phyloP scores from a whole-genome alignment of 2,329 filamentous ascomycete species.

The Monosporascus sp. region DNA sequence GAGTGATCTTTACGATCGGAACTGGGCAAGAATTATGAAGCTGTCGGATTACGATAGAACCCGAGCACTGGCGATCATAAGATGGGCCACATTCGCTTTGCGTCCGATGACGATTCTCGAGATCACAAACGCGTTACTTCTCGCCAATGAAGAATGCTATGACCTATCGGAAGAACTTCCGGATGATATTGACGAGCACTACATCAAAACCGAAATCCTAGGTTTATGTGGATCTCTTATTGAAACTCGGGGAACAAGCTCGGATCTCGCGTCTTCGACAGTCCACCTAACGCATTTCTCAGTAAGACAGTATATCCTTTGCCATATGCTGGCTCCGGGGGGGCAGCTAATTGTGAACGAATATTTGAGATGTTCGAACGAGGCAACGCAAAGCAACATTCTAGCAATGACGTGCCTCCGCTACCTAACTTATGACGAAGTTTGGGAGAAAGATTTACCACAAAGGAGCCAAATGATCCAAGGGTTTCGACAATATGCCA shows the following conservation, averaged over 20 bases:
- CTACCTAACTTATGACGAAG: no score
- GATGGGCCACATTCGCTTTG: slow-evolving; percentile 21
- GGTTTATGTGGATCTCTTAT: slow-evolving; percentile 9
- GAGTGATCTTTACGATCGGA: slow-evolving; percentile 23
- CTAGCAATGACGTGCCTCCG: no score
- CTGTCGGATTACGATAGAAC: slow-evolving; percentile 7
- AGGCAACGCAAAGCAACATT: no score
- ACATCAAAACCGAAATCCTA: slow-evolving; percentile 7
- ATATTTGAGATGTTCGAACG: no score
- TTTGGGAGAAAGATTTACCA: no score
- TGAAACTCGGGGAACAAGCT: background rate
- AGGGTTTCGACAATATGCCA: no score
- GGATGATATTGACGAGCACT: slow-evolving; percentile 6
- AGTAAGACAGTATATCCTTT: no score
- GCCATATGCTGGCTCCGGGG: no score
- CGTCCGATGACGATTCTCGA: slow-evolving; percentile 8
- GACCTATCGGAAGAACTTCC: slow-evolving; percentile 4
- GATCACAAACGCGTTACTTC: slow-evolving; percentile 7
- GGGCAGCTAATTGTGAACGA: no score
- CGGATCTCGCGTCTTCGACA: background rate
- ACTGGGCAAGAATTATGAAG: slow-evolving; percentile 20
- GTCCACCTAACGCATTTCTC: no score
- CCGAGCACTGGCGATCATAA: slow-evolving; percentile 23
- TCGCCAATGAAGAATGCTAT: slow-evolving; percentile 1
- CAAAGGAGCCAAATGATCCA: no score